Evolutionary conservation across 176 grass and related monocot genomes (phyloP).

Genomic region (Bolboschoenus planiculmis): DNA sequence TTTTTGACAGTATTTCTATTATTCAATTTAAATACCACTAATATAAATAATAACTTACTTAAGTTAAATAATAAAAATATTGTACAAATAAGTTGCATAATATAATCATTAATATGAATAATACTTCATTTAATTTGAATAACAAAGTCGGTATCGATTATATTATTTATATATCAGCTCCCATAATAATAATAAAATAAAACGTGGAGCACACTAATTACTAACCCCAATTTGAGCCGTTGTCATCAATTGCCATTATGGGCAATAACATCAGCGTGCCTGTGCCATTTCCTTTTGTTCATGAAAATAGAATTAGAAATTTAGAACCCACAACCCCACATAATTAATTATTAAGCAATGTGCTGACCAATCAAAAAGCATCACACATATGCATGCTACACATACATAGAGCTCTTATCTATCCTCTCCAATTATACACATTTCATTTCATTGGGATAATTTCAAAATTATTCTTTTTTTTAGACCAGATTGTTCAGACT

Average conservation of each 20-base stretch:
- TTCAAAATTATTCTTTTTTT: background rate
- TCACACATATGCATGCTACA: background rate
- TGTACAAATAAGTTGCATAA: too few relatives aligned
- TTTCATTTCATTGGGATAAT: background rate
- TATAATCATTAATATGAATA: too few relatives aligned
- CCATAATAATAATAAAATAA: background rate
- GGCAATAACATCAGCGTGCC: background rate
- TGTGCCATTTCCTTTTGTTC: background rate
- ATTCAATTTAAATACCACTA: too few relatives aligned
- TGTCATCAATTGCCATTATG: background rate
- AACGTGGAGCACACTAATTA: background rate
- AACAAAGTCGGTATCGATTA: too few relatives aligned
- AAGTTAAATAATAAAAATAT: too few relatives aligned
- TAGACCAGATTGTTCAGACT: background rate
- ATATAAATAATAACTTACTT: too few relatives aligned
- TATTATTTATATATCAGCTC: too few relatives aligned
- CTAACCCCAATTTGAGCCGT: background rate
- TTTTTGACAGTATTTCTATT: too few relatives aligned
- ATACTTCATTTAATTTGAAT: too few relatives aligned
- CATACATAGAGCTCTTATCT: background rate
- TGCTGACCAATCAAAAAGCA: background rate
- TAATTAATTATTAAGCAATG: background rate
- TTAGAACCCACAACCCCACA: background rate
- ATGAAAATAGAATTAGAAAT: background rate
- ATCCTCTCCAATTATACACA: background rate